Conservation (phyloP, 768 basidiomycete genomes). For the Cystofilobasidium macerans region DNA sequence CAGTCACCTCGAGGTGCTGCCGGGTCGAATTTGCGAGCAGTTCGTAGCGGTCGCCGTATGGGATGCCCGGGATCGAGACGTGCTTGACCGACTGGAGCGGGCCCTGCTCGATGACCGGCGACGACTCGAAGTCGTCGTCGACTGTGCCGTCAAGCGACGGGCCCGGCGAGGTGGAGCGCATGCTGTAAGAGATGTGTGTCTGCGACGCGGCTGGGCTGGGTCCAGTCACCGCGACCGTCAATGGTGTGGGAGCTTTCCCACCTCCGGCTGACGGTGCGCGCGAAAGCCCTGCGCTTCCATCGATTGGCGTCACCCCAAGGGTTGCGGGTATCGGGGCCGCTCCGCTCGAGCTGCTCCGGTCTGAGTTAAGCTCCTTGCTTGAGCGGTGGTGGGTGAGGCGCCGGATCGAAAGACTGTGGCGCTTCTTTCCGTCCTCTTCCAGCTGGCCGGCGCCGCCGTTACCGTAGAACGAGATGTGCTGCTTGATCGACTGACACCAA, state of each 20-base stretch:
- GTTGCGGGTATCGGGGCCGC: neutral
- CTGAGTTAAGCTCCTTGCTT: conserved; percentile 53
- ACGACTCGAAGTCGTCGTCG: conserved; percentile 18
- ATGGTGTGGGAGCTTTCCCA: neutral
- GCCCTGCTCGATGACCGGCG: neutral
- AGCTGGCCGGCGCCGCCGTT: conserved; percentile 7
- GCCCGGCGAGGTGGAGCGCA: conserved; percentile 3
- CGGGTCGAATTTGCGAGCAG: conserved; percentile 42
- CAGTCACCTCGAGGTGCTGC: conserved; percentile 66
- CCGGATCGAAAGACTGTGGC: neutral
- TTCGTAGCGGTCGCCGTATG: conserved; percentile 52
- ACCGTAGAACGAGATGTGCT: conserved; percentile 9
- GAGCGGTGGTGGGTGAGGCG: conserved; percentile 46
- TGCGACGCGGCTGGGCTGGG: neutral
- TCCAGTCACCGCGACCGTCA: neutral
- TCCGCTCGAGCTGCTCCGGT: neutral
- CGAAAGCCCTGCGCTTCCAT: conserved; percentile 41
- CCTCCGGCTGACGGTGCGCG: neutral
- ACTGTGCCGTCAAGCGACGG: conserved; percentile 17
- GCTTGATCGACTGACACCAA: conserved; percentile 22
- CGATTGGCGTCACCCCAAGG: conserved; percentile 29
- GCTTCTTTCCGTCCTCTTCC: conserved; percentile 37
- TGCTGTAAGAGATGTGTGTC: neutral
- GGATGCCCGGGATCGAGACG: conserved; percentile 39
- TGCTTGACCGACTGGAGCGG: conserved; percentile 10